phyloP scores from a whole-genome alignment of 2,329 filamentous ascomycete species.

The Fusarium vanettenii region DNA sequence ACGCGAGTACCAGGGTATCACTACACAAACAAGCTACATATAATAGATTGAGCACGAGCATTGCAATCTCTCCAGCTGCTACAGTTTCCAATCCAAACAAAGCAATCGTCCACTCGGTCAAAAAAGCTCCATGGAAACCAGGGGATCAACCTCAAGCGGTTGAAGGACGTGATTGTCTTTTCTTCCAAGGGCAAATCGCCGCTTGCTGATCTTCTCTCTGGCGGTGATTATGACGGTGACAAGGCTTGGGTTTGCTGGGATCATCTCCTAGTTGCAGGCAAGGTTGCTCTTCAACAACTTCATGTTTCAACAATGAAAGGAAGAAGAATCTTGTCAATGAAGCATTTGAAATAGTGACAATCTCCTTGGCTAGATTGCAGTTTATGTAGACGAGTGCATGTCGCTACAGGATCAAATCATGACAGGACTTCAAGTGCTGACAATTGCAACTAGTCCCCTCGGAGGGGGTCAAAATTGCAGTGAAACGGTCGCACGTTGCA shows the following conservation, averaged over 20 bases:
- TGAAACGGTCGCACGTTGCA: not conserved
- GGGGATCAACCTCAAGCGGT: slow-evolving; percentile 63
- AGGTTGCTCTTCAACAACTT: not conserved
- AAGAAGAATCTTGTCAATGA: not conserved
- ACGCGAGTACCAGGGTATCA: too few species aligned
- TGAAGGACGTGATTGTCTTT: slow-evolving; percentile 87
- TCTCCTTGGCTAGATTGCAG: not conserved
- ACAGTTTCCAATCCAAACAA: too few species aligned
- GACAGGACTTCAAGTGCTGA: not conserved
- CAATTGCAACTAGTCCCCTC: not conserved
- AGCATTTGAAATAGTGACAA: not conserved
- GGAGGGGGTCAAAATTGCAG: not conserved
- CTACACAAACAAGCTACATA: too few species aligned
- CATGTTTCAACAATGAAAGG: not conserved
- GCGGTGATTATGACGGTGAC: slow-evolving; percentile 86
- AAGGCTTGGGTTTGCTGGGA: slow-evolving; percentile 83
- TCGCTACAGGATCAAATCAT: not conserved
- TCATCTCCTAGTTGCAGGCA: not conserved
- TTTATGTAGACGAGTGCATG: not conserved
- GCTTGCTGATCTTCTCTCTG: slow-evolving; percentile 77
- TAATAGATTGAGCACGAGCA: too few species aligned
- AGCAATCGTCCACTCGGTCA: too few species aligned
- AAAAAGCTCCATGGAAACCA: too few species aligned
- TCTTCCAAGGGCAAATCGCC: slow-evolving; percentile 69
- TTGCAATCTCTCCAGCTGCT: too few species aligned